These are phyloP conservation scores for Sugiyamaella paludigena DNA, from an alignment of 1,139 yeast genomes.

Conservation along the genomic window DNA sequence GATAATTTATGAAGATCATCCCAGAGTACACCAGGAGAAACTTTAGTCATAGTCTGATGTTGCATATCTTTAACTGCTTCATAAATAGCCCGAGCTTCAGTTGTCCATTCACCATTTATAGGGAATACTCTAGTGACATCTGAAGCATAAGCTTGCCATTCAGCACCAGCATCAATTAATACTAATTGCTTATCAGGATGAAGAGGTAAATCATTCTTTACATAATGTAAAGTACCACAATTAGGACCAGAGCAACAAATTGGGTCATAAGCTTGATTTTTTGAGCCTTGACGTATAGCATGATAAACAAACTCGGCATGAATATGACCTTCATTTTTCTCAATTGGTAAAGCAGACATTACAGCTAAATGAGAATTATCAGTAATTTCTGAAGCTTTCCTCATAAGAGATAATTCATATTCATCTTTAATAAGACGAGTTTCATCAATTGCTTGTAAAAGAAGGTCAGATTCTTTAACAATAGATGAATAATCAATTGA, in stretches of 20 bases:
- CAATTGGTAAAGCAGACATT: slow-evolving; percentile 89
- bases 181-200: slow-evolving; percentile 56
- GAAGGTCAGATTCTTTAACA: slow-evolving; percentile 25
- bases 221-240: slow-evolving; percentile 88
- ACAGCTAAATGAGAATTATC: slow-evolving; percentile 88
- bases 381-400: slow-evolving; percentile 76
- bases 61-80: slow-evolving; percentile 86
- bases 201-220: slow-evolving; percentile 70
- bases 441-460: slow-evolving; percentile 72
- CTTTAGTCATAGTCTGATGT: slow-evolving; percentile 57
- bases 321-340: slow-evolving; percentile 81
- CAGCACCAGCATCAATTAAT: slow-evolving; percentile 95
- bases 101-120: slow-evolving; percentile 81
- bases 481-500: slow-evolving; percentile 28
- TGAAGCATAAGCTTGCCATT: slow-evolving; percentile 88
- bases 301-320: slow-evolving; percentile 96
- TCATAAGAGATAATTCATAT: slow-evolving; percentile 72
- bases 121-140: slow-evolving; percentile 98
- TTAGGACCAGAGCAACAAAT: slow-evolving; percentile 93
- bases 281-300: slow-evolving; percentile 90
- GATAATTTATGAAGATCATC: slow-evolving; percentile 78
- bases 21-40: slow-evolving; percentile 84
- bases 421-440: slow-evolving; percentile 80
- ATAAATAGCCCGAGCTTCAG: slow-evolving; percentile 81
- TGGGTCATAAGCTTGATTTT: slow-evolving; percentile 86